phyloP scores from a whole-genome alignment of 1,139 yeast genomes.

The Yamadazyma dendronema region DNA sequence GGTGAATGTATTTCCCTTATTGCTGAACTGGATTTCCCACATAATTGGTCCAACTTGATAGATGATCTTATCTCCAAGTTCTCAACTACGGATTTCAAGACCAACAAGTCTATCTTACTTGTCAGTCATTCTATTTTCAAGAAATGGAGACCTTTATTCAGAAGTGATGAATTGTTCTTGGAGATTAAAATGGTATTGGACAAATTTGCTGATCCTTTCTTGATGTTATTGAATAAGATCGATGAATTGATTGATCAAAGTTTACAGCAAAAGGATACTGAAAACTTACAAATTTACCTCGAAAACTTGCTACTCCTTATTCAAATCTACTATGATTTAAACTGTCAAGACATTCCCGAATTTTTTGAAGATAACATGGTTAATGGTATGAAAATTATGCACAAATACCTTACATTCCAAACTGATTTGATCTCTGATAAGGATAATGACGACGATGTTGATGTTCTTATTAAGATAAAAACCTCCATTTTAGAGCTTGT shows the following conservation, averaged over 20 bases:
- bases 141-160: constrained; percentile 92
- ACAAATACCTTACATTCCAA: constrained; percentile 68
- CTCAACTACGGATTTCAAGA: constrained; percentile 60
- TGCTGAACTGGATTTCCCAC: constrained; percentile 96
- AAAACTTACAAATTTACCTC: constrained; percentile 53
- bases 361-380: constrained; percentile 90
- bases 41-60: constrained; percentile 76
- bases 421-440: constrained; percentile 54
- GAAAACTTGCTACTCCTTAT: constrained; percentile 71
- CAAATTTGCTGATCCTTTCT: constrained; percentile 81
- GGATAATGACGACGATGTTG: constrained; percentile 70
- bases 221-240: constrained; percentile 61
- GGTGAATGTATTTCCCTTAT: constrained; percentile 92
- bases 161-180: constrained; percentile 83
- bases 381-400: constrained; percentile 75
- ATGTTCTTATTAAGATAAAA: constrained; percentile 69
- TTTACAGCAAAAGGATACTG: constrained; percentile 34
- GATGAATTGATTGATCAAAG: constrained; percentile 62
- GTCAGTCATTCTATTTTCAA: constrained; percentile 96
- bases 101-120: constrained; percentile 80
- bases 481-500: constrained; percentile 83
- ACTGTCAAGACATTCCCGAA: constrained; percentile 97
- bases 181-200: constrained; percentile 87
- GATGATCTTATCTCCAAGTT: constrained; percentile 73
- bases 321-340: constrained; percentile 87